A percentile compares a stretch with the other conserved stretches of the same genome.
These are phyloP conservation scores for Sanghuangporus sanghuang DNA, from an alignment of 1,284 basidiomycete species.

Conservation along the genomic window DNA sequence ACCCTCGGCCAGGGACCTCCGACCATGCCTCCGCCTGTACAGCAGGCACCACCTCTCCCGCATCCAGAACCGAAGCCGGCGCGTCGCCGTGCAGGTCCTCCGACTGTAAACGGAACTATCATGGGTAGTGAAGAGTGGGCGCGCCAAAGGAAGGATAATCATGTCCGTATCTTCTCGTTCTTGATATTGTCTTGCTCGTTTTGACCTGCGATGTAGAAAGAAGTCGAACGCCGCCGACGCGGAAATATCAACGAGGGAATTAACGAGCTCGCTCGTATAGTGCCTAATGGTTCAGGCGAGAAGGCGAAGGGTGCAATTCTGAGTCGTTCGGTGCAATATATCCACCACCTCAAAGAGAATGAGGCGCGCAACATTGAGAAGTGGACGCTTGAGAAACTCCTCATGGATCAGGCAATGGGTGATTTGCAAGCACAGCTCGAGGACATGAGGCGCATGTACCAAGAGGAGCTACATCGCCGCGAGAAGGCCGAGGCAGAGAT, in stretches of 20 bases:
- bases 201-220: constrained; percentile 62
- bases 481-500: constrained; percentile 58
- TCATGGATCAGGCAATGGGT: constrained; percentile 90
- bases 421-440: constrained; percentile 76
- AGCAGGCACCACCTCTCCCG: neutral
- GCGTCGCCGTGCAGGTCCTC: constrained; percentile 7
- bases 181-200: constrained; percentile 8
- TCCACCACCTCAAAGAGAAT: constrained; percentile 86
- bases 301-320: constrained; percentile 88
- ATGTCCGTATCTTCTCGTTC: constrained; percentile 42
- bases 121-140: constrained; percentile 79
- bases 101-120: constrained; percentile 31
- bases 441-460: constrained; percentile 68
- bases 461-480: constrained; percentile 58
- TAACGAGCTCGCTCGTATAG: constrained; percentile 84
- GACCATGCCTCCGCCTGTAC: neutral
- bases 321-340: constrained; percentile 80
- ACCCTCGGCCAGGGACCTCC: constrained; percentile 9
- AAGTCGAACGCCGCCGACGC: constrained; percentile 90
- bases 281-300: constrained; percentile 83
- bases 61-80: neutral
- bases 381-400: constrained; percentile 89
- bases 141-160: constrained; percentile 79
- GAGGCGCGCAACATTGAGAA: constrained; percentile 89
- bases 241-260: constrained; percentile 97